phyloP scores from a whole-genome alignment of 495 filamentous ascomycete genomes.

The Xylaria curta region DNA sequence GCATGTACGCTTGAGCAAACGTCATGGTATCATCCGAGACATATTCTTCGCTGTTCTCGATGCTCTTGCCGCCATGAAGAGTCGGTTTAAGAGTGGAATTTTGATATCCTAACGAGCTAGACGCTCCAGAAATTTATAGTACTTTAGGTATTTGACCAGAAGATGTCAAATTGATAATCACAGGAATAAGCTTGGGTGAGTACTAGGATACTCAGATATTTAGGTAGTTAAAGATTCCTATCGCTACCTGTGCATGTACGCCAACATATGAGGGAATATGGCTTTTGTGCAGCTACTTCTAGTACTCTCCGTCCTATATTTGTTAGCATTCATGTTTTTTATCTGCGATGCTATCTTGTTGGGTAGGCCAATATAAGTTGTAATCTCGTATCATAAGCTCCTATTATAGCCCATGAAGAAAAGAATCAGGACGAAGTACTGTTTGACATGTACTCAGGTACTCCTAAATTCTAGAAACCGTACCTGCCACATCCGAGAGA shows the following conservation, averaged over 20 bases:
- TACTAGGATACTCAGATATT: background rate
- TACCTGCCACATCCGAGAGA: background rate
- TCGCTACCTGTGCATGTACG: background rate
- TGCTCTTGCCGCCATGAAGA: background rate
- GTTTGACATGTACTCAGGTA: background rate
- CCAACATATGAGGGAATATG: background rate
- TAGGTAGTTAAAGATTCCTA: background rate
- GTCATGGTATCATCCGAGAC: background rate
- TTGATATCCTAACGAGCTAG: too few relatives aligned
- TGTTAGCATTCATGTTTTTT: too few relatives aligned
- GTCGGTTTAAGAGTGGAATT: too few relatives aligned
- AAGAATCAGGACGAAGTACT: background rate
- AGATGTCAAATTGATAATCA: too few relatives aligned
- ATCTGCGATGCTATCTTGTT: background rate
- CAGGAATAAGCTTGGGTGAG: too few relatives aligned
- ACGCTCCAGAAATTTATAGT: too few relatives aligned
- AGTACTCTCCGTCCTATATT: background rate
- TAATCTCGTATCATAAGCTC: too few relatives aligned
- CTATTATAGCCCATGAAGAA: background rate
- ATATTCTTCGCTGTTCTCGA: background rate
- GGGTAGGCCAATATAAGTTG: background rate
- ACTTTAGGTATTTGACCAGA: too few relatives aligned
- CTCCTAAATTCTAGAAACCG: background rate
- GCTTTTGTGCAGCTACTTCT: background rate
- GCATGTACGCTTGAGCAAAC: background rate